Conservation (phyloP, 305 asterid species). For the Salvia sclarea region DNA sequence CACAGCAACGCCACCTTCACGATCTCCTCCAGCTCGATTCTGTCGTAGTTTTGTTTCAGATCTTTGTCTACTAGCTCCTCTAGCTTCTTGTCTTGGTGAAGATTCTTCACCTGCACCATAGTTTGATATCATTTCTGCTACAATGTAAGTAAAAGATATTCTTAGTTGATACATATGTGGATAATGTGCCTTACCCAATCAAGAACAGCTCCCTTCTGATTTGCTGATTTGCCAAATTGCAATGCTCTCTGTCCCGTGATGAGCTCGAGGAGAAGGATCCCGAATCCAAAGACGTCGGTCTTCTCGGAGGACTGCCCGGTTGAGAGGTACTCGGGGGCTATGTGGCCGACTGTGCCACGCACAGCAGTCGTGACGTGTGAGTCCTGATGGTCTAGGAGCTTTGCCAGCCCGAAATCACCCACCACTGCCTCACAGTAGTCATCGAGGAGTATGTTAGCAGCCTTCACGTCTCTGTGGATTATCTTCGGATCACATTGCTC, state of each 20-base stretch:
- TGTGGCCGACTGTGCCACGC: slow-evolving; percentile 94
- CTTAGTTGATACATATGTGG: no score
- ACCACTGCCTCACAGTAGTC: slow-evolving; percentile 94
- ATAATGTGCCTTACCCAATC: slow-evolving; percentile 99
- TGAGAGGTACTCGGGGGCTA: slow-evolving; percentile 91
- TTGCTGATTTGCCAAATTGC: slow-evolving; percentile 78
- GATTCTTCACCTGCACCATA: slow-evolving; percentile 64
- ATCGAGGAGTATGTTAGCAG: slow-evolving; percentile 87
- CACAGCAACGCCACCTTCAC: slow-evolving; percentile 84
- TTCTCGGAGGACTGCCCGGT: slow-evolving; percentile 97
- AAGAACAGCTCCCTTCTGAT: slow-evolving; percentile 86
- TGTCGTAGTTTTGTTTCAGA: slow-evolving; percentile 61
- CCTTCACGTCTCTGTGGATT: slow-evolving; percentile 92
- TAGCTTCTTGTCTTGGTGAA: slow-evolving; percentile 80
- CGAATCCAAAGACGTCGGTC: slow-evolving; percentile 93
- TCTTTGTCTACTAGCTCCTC: slow-evolving; percentile 75
- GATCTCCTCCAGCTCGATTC: slow-evolving; percentile 84
- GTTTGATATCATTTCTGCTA: not conserved
- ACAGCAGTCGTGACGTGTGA: slow-evolving; percentile 95
- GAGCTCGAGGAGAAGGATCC: slow-evolving; percentile 86
- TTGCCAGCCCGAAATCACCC: slow-evolving; percentile 94
- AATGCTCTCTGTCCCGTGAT: slow-evolving; percentile 89
- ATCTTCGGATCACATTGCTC: slow-evolving; percentile 98
- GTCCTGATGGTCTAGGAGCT: slow-evolving; percentile 89
- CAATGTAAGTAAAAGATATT: not conserved